phyloP scores from a whole-genome alignment of 2,329 filamentous ascomycete genomes.

The Beauveria asiatica region DNA sequence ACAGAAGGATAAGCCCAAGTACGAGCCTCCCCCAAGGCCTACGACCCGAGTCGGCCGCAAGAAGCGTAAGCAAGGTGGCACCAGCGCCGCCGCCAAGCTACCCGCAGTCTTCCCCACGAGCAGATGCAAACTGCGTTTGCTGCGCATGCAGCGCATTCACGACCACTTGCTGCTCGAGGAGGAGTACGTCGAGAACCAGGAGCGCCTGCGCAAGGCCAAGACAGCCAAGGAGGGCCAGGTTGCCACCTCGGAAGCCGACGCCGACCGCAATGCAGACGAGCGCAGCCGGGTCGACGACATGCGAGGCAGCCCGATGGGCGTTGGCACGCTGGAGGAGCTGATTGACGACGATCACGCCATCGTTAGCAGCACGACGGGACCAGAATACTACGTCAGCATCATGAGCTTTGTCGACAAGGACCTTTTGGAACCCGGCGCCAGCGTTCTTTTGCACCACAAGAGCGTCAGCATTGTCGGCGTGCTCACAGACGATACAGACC shows the following conservation, averaged over 20 bases:
- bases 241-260: conserved; percentile 61
- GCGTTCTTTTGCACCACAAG: conserved; percentile 93
- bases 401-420: conserved; percentile 99
- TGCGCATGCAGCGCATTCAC: conserved; percentile 98
- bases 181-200: conserved; percentile 98
- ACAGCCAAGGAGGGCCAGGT: conserved; percentile 61
- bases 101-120: conserved; percentile 91
- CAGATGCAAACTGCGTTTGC: conserved; percentile 91
- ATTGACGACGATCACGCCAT: conserved; percentile 99
- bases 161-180: conserved; percentile 95
- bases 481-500: conserved; percentile 90
- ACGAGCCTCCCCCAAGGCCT: conserved; percentile 93
- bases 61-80: conserved; percentile 94
- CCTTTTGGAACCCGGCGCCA: conserved; percentile 89
- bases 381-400: conserved; percentile 98
- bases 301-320: conserved; percentile 97
- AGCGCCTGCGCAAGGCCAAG: conserved; percentile 89
- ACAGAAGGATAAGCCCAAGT: conserved; percentile 99
- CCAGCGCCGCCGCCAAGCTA: conserved; percentile 90
- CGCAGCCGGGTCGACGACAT: conserved; percentile 93
- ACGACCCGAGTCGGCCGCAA: conserved; percentile 95
- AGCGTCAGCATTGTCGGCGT: conserved; percentile 97
- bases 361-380: conserved; percentile 92
- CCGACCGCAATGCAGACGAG: conserved; percentile 88
- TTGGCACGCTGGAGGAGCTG: conserved; percentile 94